A percentile compares a stretch with the other conserved stretches of the same genome.
phyloP scores from a whole-genome alignment of 2,329 filamentous ascomycete genomes.

The Hypoxylon sp. region DNA sequence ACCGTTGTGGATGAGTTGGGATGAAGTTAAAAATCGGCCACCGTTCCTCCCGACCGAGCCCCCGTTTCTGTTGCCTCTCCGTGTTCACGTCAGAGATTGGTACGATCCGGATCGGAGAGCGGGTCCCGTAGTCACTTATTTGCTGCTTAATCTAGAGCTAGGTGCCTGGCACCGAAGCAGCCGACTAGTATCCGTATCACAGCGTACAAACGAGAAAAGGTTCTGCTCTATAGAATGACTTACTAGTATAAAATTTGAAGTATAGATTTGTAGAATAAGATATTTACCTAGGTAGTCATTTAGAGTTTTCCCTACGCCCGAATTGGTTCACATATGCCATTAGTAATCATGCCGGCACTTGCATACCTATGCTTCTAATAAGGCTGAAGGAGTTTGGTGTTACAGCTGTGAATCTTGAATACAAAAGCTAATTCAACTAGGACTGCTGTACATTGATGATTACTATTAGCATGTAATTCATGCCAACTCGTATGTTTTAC shows the following conservation, averaged over 20 bases:
- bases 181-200: background rate
- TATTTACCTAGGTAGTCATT: background rate
- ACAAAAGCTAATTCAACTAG: constrained; percentile 8
- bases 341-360: constrained; percentile 1
- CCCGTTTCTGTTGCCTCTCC: constrained; percentile 22
- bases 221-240: background rate
- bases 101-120: constrained; percentile 26
- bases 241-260: background rate
- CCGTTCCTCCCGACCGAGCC: constrained; percentile 7
- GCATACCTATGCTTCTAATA: background rate
- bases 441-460: background rate
- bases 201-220: background rate
- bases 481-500: background rate
- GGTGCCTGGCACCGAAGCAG: background rate
- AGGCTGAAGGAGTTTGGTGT: background rate
- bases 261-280: background rate
- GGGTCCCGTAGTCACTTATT: constrained; percentile 9
- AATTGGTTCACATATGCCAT: background rate
- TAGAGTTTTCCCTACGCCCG: background rate
- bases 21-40: constrained; percentile 14
- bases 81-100: constrained; percentile 17
- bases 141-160: background rate
- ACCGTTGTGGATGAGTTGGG: constrained; percentile 12
- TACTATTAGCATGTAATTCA: background rate
- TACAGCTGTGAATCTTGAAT: background rate